Evolutionary conservation across 1,139 yeast species (phyloP).

Genomic region (Lodderomyces margitis): DNA sequence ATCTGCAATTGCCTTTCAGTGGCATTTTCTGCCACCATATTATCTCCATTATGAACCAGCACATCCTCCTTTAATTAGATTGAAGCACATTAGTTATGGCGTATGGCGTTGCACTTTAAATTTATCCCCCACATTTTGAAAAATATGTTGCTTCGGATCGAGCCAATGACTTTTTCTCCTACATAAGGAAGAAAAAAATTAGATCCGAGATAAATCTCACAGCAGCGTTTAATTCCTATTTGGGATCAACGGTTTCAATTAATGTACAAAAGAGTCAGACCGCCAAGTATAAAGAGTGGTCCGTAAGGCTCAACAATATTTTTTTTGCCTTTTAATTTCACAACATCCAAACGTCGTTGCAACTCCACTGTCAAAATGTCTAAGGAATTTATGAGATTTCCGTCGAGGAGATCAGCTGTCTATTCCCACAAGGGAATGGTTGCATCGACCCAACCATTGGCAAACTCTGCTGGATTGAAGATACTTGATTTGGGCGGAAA

Average conservation of each 20-base stretch:
- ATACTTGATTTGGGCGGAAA: conserved; percentile 73
- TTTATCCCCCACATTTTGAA: background rate
- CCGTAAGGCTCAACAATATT: background rate
- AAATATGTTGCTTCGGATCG: too few species aligned
- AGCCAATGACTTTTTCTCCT: too few species aligned
- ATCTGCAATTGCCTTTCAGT: too few species aligned
- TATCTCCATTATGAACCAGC: too few species aligned
- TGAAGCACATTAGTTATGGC: too few species aligned
- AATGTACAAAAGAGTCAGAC: background rate
- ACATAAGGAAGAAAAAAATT: background rate
- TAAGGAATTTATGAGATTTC: conserved; percentile 28
- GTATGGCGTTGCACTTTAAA: too few species aligned
- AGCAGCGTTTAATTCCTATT: background rate
- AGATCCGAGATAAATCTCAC: background rate
- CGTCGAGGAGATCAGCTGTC: conserved; percentile 73
- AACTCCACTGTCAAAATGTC: conserved; percentile 12
- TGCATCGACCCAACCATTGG: conserved; percentile 73
- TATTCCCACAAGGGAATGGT: conserved; percentile 76
- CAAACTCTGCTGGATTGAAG: conserved; percentile 70
- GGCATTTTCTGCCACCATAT: too few species aligned
- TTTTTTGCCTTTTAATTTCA: too few species aligned
- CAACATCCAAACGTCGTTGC: background rate
- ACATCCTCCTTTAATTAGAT: too few species aligned
- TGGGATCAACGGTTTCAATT: background rate
- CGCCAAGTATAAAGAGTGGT: background rate